Conservation (phyloP, 2,329 filamentous ascomycete species). For the Fusarium praegraminearum region DNA sequence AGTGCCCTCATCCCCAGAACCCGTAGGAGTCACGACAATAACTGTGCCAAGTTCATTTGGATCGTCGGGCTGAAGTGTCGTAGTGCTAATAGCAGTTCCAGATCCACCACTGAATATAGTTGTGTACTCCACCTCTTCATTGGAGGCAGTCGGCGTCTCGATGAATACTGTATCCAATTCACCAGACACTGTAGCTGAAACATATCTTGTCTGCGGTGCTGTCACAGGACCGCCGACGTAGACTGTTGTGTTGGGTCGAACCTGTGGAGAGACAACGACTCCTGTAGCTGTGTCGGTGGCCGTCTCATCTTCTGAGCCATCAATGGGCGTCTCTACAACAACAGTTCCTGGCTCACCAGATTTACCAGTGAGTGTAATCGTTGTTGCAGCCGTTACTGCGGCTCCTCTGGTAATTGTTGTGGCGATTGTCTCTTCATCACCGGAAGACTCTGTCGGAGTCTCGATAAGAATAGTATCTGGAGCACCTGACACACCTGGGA, state of each 20-base stretch:
- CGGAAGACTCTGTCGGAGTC: background rate
- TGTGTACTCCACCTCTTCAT: background rate
- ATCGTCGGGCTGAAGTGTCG: background rate
- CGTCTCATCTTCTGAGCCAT: background rate
- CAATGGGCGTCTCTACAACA: background rate
- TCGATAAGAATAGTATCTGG: conserved; percentile 10
- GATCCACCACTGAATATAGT: conserved; percentile 6
- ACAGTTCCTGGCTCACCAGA: conserved; percentile 3
- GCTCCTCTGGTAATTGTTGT: conserved; percentile 1
- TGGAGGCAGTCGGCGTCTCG: background rate
- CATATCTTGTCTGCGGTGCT: background rate
- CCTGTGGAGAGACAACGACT: background rate
- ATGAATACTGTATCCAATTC: conserved; percentile 7
- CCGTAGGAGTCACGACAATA: background rate
- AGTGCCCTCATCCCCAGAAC: background rate
- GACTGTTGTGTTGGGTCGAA: background rate
- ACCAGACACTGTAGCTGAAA: conserved; percentile 4
- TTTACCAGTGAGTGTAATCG: background rate
- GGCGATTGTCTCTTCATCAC: background rate
- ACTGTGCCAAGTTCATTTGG: background rate
- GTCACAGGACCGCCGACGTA: background rate
- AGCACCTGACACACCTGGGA: background rate
- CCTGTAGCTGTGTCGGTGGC: background rate
- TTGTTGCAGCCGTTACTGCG: background rate
- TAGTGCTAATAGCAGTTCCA: background rate